phyloP scores from a whole-genome alignment of 2,329 filamentous ascomycete species.

The Claviceps capensis region DNA sequence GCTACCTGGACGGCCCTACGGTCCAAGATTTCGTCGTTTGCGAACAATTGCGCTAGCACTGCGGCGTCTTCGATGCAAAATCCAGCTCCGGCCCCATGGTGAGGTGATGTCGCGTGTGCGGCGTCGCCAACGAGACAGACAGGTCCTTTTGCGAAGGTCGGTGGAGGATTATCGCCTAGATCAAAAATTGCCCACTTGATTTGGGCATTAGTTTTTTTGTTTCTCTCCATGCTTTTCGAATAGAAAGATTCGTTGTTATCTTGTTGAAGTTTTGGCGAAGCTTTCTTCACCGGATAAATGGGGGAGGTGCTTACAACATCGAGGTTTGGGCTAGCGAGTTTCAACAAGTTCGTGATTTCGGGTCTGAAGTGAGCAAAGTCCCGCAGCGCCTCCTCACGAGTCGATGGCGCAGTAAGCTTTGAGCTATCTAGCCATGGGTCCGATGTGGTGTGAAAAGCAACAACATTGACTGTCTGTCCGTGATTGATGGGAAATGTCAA shows the following conservation, averaged over 20 bases:
- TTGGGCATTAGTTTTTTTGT: not conserved
- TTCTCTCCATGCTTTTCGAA: not conserved
- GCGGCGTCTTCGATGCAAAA: conserved; percentile 5
- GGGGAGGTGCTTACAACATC: not conserved
- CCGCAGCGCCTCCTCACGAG: conserved; percentile 2
- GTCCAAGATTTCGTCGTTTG: not conserved
- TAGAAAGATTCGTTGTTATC: not conserved
- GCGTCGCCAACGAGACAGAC: conserved; percentile 7
- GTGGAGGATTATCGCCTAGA: conserved; percentile 4
- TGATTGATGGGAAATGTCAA: conserved; percentile 4
- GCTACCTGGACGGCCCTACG: not conserved
- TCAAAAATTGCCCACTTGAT: conserved; percentile 6
- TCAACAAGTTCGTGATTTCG: not conserved
- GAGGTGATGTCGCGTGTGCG: conserved; percentile 5
- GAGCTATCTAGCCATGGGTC: conserved; percentile 1
- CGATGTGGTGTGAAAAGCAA: conserved; percentile 2
- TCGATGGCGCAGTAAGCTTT: not conserved
- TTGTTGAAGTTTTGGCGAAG: not conserved
- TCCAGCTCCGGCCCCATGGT: conserved; percentile 4
- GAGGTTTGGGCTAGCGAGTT: not conserved
- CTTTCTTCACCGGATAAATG: too few relatives aligned
- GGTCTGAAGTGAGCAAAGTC: conserved; percentile 2
- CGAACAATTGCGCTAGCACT: conserved; percentile 2
- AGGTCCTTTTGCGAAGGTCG: not conserved
- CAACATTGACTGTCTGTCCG: conserved; percentile 3